Evolutionary conservation across 139 green algal genomes (phyloP).

Genomic region (Micractinium conductrix): DNA sequence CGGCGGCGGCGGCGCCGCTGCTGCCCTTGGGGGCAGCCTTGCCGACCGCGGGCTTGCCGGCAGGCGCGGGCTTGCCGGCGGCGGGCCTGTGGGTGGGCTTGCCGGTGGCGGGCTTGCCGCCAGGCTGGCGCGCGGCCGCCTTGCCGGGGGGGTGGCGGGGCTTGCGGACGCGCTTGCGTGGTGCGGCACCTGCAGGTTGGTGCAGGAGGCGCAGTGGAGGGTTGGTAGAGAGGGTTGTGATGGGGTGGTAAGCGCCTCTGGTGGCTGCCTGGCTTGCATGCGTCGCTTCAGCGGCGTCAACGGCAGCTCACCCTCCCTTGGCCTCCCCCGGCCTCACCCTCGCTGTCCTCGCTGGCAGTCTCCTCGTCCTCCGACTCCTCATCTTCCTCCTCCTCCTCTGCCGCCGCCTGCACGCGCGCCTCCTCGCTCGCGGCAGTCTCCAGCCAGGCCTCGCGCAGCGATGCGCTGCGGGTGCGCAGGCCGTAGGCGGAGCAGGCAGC

Average conservation of each 20-base stretch:
- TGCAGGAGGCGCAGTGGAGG: neutral
- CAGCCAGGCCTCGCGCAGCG: conserved; percentile 15
- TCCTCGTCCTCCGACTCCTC: neutral
- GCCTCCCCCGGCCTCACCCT: neutral
- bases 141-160: neutral
- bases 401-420: neutral
- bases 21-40: neutral
- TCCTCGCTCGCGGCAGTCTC: neutral
- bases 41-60: neutral
- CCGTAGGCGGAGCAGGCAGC: neutral
- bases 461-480: conserved; percentile 24
- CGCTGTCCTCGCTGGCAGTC: neutral
- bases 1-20: neutral
- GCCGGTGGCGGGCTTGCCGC: neutral
- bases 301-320: neutral
- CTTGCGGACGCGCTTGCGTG: too few species aligned
- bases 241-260: neutral
- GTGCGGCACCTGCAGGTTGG: too few species aligned
- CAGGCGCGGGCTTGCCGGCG: neutral
- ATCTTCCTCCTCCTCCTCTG: conserved; percentile 6
- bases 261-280: too few species aligned
- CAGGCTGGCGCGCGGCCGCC: neutral
- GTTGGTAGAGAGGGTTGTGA: neutral
- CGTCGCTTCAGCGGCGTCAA: too few species aligned
- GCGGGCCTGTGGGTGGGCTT: neutral